phyloP scores from a whole-genome alignment of 2,329 filamentous ascomycete species.

The Phoma sp. region DNA sequence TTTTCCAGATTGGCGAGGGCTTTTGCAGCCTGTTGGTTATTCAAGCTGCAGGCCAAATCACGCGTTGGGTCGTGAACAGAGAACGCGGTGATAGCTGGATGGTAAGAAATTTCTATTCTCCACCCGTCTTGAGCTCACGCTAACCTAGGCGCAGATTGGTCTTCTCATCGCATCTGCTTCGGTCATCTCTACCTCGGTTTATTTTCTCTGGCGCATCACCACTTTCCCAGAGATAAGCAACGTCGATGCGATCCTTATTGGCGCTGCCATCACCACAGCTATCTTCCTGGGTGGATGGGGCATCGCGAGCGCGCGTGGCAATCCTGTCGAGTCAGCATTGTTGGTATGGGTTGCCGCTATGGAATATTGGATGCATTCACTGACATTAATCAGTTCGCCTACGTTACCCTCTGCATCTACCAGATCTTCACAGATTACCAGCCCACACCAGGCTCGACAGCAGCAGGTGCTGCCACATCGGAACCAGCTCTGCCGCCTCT shows the following conservation, averaged over 20 bases:
- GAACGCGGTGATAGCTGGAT: slow-evolving; percentile 96
- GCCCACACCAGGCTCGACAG: slow-evolving; percentile 68
- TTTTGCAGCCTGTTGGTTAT: slow-evolving; percentile 97
- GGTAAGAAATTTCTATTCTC: slow-evolving; percentile 60
- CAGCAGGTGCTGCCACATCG: slow-evolving; percentile 56
- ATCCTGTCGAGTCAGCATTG: slow-evolving; percentile 91
- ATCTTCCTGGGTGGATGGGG: slow-evolving; percentile 93
- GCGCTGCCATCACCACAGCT: slow-evolving; percentile 88
- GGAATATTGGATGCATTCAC: neutral
- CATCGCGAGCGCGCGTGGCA: slow-evolving; percentile 90
- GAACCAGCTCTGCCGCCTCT: slow-evolving; percentile 95
- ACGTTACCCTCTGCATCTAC: slow-evolving; percentile 97
- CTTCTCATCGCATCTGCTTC: slow-evolving; percentile 87
- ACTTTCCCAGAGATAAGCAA: slow-evolving; percentile 93
- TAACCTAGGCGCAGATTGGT: slow-evolving; percentile 70
- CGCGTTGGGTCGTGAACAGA: slow-evolving; percentile 90
- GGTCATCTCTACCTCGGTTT: slow-evolving; percentile 89
- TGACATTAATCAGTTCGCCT: slow-evolving; percentile 69
- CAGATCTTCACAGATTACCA: slow-evolving; percentile 99
- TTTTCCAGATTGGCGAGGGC: slow-evolving; percentile 93
- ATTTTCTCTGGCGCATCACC: slow-evolving; percentile 94
- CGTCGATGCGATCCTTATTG: slow-evolving; percentile 89
- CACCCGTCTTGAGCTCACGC: slow-evolving; percentile 36
- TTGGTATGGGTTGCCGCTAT: slow-evolving; percentile 55
- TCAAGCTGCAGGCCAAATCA: slow-evolving; percentile 91